These are phyloP conservation scores for Tylopilus plumbeoviolaceoides DNA, from an alignment of 768 basidiomycete species.

Conservation along the genomic window DNA sequence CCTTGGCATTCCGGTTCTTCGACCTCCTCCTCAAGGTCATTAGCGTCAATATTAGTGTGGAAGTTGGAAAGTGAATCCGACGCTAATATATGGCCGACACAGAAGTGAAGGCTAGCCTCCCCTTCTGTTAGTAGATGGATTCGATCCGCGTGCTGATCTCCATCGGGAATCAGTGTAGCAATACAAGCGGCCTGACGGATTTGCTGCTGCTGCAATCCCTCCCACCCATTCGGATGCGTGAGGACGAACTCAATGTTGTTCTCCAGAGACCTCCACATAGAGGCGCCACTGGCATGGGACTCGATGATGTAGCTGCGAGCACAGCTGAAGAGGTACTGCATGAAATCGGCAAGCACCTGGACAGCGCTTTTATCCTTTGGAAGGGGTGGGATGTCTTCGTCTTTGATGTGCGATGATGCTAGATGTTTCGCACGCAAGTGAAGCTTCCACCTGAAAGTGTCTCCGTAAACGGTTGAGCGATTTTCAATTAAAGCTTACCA, in stretches of 20 bases:
- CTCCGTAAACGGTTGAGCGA: neutral
- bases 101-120: slow-evolving; percentile 31
- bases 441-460: slow-evolving; percentile 16
- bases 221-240: slow-evolving; percentile 8
- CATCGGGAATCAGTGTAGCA: slow-evolving; percentile 7
- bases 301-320: slow-evolving; percentile 21
- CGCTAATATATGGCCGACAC: slow-evolving; percentile 39
- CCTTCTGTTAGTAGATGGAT: slow-evolving; percentile 26
- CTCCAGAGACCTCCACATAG: slow-evolving; percentile 3
- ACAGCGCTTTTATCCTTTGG: slow-evolving; percentile 17
- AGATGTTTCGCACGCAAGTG: slow-evolving; percentile 31
- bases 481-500: neutral
- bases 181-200: neutral
- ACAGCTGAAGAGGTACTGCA: slow-evolving; percentile 24
- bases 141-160: slow-evolving; percentile 6
- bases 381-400: slow-evolving; percentile 20
- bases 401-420: slow-evolving; percentile 19
- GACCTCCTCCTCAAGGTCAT: neutral
- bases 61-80: slow-evolving; percentile 4
- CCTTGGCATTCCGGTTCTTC: slow-evolving; percentile 17
- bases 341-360: slow-evolving; percentile 24
- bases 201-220: slow-evolving; percentile 3
- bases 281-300: slow-evolving; percentile 25
- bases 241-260: slow-evolving; percentile 3
- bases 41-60: neutral